These are phyloP conservation scores for Penicillium glabrum DNA, from an alignment of 2,329 filamentous ascomycete genomes.

Conservation along the genomic window DNA sequence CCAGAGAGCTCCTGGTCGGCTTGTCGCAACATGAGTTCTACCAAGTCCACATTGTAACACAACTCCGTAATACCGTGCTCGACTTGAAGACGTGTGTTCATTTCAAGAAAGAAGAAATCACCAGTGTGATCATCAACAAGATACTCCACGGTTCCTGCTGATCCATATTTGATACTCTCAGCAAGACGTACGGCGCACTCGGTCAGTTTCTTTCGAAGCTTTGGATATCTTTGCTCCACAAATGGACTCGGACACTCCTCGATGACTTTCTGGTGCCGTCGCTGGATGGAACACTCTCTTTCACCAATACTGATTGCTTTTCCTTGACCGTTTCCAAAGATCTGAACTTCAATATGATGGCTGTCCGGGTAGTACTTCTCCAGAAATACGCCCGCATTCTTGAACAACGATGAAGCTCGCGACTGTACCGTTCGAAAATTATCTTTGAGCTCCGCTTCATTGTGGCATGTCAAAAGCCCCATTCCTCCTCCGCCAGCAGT, in stretches of 20 bases:
- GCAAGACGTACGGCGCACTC: slow-evolving; percentile 70
- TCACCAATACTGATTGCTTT: slow-evolving; percentile 82
- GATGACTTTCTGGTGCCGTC: slow-evolving; percentile 85
- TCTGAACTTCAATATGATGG: slow-evolving; percentile 84
- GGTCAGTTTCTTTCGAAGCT: slow-evolving; percentile 62
- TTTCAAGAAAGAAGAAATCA: slow-evolving; percentile 69
- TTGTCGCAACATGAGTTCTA: slow-evolving; percentile 57
- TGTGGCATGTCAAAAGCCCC: background rate
- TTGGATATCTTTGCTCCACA: slow-evolving; percentile 48
- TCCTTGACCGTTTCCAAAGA: slow-evolving; percentile 80
- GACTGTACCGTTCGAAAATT: background rate
- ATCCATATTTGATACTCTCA: slow-evolving; percentile 66
- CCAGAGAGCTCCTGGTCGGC: slow-evolving; percentile 42
- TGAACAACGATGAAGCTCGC: slow-evolving; percentile 61
- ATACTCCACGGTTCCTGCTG: slow-evolving; percentile 86
- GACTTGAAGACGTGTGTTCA: slow-evolving; percentile 61
- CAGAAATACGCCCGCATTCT: slow-evolving; percentile 79
- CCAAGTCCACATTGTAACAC: slow-evolving; percentile 56
- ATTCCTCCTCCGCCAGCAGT: background rate
- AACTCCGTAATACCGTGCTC: slow-evolving; percentile 60
- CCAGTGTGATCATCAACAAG: slow-evolving; percentile 81
- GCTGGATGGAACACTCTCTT: slow-evolving; percentile 82
- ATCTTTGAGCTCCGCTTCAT: background rate
- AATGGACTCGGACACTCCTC: slow-evolving; percentile 85
- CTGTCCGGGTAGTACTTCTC: slow-evolving; percentile 79